phyloP scores from a whole-genome alignment of 495 filamentous ascomycete species.

The Podospora pseudopauciseta region DNA sequence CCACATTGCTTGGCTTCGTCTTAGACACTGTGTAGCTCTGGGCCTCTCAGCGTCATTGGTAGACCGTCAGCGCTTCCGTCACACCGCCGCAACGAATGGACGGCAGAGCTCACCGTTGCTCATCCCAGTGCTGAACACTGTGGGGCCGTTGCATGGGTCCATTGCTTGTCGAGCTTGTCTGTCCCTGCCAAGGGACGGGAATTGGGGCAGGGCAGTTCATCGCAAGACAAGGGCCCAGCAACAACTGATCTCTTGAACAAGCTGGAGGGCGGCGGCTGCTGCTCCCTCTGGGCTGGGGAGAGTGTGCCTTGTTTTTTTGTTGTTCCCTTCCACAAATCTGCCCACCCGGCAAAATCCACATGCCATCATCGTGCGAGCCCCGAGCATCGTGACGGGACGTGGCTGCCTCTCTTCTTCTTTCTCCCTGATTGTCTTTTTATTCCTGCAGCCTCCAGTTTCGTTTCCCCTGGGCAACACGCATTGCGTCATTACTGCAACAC shows the following conservation, averaged over 20 bases:
- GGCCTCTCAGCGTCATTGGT: neutral
- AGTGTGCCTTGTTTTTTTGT: neutral
- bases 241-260: neutral
- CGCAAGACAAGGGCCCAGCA: neutral
- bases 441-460: neutral
- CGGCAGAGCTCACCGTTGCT: neutral
- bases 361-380: neutral
- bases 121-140: no score
- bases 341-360: neutral
- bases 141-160: neutral
- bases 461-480: neutral
- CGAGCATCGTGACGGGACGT: neutral
- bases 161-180: neutral
- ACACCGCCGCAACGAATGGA: no score
- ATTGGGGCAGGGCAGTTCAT: neutral
- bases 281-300: neutral
- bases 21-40: neutral
- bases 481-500: constrained; percentile 1
- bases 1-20: neutral
- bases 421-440: neutral
- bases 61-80: neutral
- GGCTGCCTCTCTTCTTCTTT: constrained; percentile 4
- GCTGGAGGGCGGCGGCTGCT: neutral
- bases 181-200: neutral
- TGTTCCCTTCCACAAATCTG: neutral